Base-by-base conservation (phyloP, 208 protist genomes). In the Crithidia bombi region DNA sequence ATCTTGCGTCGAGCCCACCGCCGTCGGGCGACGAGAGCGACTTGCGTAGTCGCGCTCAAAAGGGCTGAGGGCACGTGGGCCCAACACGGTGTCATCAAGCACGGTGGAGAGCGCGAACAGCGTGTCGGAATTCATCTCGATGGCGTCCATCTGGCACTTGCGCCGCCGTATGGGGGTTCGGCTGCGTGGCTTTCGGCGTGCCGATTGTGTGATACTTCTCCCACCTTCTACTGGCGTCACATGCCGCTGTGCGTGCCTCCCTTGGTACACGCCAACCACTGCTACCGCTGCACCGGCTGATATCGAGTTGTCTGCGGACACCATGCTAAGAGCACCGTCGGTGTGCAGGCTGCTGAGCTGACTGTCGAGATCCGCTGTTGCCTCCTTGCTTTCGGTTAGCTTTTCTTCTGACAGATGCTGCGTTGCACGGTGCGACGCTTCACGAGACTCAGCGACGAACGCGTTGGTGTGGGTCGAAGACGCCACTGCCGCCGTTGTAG, bases 21-120 rank as follows among this genome's bases (percentile, higher is more conserved):
- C 28, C 7, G 57, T 64, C 44, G 44, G 26, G n/a, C 43, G 59
- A 32, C 32, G 59, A 28, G 44, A 51, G 38, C 30, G 44, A 28
- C 28, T 54, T 1, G 11, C 4, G 44, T 65, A 54, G 32, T 54
- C 30, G 6, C 30, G 14, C 11, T 75, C 62, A 23, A 75, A 75
- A 11, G 70, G 61, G 1, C 41, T 9, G 35, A 65, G 70, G 19
- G 30, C 7, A 17, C 62, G 14, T 0, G 10, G 39, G 10, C 65
- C 73, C 11, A 79, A 50, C 14, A 44, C 28, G 10, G 57, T 1
- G 55, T 79, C 73, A 10, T 79, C 73, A 14, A 19, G 56, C 6
- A 49, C 3, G 3, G 21, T 36, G 21, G 73, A n/a, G 5, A 68
- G 52, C 50, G 66, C 73, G 0, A 39, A 17, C 26, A 28, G 14